Evolutionary conservation across 2,329 filamentous ascomycete species (phyloP).

Genomic region (Aureobasidium sp.): DNA sequence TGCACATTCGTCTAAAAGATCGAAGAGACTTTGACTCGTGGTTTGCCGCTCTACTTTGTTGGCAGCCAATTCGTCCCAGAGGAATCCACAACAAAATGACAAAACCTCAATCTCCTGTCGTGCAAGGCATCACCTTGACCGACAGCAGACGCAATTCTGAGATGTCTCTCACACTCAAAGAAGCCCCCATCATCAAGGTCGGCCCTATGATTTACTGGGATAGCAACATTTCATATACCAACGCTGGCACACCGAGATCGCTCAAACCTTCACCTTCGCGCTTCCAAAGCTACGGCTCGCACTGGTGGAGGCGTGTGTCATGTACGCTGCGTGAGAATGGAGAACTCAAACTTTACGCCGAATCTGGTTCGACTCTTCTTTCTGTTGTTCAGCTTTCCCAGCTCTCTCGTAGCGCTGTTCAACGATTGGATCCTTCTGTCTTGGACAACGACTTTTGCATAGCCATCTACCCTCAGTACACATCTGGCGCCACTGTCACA

Average conservation of each 20-base stretch:
- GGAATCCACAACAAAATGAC: slow-evolving; percentile 46
- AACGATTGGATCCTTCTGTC: slow-evolving; percentile 82
- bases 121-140: slow-evolving; percentile 7
- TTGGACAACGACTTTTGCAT: slow-evolving; percentile 90
- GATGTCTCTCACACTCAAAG: slow-evolving; percentile 49
- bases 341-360: slow-evolving; percentile 81
- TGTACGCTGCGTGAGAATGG: slow-evolving; percentile 94
- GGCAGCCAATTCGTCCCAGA: slow-evolving; percentile 64
- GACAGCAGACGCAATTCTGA: slow-evolving; percentile 38
- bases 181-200: slow-evolving; percentile 86
- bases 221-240: slow-evolving; percentile 47
- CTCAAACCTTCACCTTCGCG: slow-evolving; percentile 45
- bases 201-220: slow-evolving; percentile 68
- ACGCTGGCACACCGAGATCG: slow-evolving; percentile 23
- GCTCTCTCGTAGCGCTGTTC: slow-evolving; percentile 80
- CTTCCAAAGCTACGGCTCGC: slow-evolving; percentile 48
- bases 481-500: slow-evolving; percentile 56
- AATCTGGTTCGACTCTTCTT: slow-evolving; percentile 71
- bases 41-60: slow-evolving; percentile 72
- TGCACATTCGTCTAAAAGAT: slow-evolving; percentile 57
- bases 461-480: slow-evolving; percentile 90
- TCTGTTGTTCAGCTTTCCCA: slow-evolving; percentile 82
- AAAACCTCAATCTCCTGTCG: slow-evolving; percentile 34
- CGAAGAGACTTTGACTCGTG: slow-evolving; percentile 65
- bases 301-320: slow-evolving; percentile 80